These are phyloP conservation scores for Fremontodendron californicum DNA, from an alignment of 345 rosid species.

Conservation along the genomic window DNA sequence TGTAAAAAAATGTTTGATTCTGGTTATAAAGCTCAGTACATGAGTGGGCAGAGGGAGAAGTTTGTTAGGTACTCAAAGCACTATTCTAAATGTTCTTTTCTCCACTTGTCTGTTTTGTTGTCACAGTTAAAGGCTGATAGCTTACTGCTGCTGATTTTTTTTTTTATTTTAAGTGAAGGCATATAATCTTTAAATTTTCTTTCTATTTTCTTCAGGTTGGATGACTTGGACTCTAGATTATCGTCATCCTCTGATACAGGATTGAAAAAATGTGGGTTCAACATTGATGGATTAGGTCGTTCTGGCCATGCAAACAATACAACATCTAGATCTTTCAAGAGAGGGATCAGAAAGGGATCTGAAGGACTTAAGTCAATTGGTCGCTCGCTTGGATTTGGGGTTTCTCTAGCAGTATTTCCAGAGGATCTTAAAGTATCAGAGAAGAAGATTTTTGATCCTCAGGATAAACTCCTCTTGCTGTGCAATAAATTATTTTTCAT, in stretches of 20 bases:
- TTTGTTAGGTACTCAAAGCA: constrained; percentile 64
- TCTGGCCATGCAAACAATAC: constrained; percentile 37
- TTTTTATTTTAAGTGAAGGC: not conserved
- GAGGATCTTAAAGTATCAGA: constrained; percentile 91
- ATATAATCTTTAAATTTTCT: constrained; percentile 3
- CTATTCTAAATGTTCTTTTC: not conserved
- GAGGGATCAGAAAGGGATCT: constrained; percentile 74
- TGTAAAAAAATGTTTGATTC: constrained; percentile 61
- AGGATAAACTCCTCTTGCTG: constrained; percentile 68
- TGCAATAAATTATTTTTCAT: constrained; percentile 77
- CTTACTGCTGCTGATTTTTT: not conserved
- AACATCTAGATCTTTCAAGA: constrained; percentile 67
- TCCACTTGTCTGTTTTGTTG: not conserved
- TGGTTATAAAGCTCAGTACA: constrained; percentile 53
- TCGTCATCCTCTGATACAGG: constrained; percentile 60
- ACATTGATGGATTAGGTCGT: constrained; percentile 54
- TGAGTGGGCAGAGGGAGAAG: constrained; percentile 72
- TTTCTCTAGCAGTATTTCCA: constrained; percentile 82
- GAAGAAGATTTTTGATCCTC: constrained; percentile 85
- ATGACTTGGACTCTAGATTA: constrained; percentile 79
- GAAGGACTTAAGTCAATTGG: constrained; percentile 91
- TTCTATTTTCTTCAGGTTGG: constrained; percentile 56
- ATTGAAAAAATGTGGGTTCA: constrained; percentile 62
- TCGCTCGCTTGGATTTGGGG: constrained; percentile 85
- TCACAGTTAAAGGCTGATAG: not conserved